Conservation (phyloP, 2,329 filamentous ascomycete species). For the Nothopassalora personata region DNA sequence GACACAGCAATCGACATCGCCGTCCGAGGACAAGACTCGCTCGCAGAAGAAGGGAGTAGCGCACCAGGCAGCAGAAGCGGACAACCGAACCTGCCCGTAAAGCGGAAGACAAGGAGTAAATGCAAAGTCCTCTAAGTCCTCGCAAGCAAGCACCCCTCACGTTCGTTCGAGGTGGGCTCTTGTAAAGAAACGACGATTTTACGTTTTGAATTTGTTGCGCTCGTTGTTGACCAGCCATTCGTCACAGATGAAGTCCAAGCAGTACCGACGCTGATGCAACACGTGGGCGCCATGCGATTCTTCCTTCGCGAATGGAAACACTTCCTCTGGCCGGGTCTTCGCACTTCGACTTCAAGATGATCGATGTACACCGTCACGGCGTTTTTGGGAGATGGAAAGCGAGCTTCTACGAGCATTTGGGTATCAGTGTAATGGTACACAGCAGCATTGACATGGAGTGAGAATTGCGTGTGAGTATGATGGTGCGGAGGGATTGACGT, state of each 20-base stretch:
- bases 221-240: conserved; percentile 1
- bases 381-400: background rate
- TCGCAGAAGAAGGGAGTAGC: conserved; percentile 38
- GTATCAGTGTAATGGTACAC: background rate
- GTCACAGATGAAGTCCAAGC: conserved; percentile 3
- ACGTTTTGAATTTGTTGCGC: background rate
- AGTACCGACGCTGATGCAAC: conserved; percentile 9
- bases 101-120: conserved; percentile 78
- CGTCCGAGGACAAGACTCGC: conserved; percentile 61
- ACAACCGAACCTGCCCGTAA: conserved; percentile 32
- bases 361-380: background rate
- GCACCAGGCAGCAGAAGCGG: conserved; percentile 36
- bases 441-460: background rate
- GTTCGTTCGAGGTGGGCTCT: background rate
- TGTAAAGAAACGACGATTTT: background rate
- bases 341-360: background rate
- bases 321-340: conserved; percentile 6
- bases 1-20: conserved; percentile 85
- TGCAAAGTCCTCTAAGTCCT: conserved; percentile 66
- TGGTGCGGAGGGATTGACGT: background rate
- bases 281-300: conserved; percentile 11
- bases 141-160: background rate
- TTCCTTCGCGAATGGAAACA: conserved; percentile 10
- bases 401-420: background rate
- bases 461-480: background rate